Percentiles rank a stretch among this genome's conserved stretches.
These are phyloP conservation scores for Colletotrichum salicis DNA, from an alignment of 2,329 filamentous ascomycete genomes.

Conservation along the genomic window DNA sequence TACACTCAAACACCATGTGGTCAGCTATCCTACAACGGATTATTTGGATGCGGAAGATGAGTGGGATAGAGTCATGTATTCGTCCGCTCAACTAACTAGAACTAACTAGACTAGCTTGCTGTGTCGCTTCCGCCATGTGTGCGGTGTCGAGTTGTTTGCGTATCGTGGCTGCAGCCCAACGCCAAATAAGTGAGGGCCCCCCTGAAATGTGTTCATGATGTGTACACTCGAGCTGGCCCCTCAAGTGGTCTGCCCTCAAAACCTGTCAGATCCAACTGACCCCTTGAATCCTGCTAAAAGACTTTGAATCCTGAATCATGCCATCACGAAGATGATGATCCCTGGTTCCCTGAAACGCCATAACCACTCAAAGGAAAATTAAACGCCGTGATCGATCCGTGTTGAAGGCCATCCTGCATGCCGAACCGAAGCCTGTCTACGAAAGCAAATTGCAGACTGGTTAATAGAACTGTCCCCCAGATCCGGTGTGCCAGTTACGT, in stretches of 20 bases:
- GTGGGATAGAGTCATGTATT: conserved; percentile 23
- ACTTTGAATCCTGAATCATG: not conserved
- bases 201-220: not conserved
- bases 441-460: conserved; percentile 6
- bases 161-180: not conserved
- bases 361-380: not conserved
- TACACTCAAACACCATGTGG: not conserved
- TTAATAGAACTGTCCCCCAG: too few species aligned
- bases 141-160: not conserved
- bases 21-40: not conserved
- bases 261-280: not conserved
- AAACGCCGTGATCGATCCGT: conserved; percentile 16
- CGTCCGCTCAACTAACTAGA: conserved; percentile 5
- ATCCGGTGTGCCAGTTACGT: not conserved
- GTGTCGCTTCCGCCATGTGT: conserved; percentile 1
- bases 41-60: not conserved
- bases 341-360: conserved; percentile 16
- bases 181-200: not conserved
- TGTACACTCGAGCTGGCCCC: not conserved
- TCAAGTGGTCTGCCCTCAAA: not conserved
- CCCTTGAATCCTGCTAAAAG: not conserved
- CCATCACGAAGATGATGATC: conserved; percentile 17
- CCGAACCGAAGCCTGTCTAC: conserved; percentile 3
- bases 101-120: conserved; percentile 13
- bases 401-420: not conserved